Base-by-base conservation (phyloP, 1,139 yeast genomes). In the Debaryomyces fabryi region DNA sequence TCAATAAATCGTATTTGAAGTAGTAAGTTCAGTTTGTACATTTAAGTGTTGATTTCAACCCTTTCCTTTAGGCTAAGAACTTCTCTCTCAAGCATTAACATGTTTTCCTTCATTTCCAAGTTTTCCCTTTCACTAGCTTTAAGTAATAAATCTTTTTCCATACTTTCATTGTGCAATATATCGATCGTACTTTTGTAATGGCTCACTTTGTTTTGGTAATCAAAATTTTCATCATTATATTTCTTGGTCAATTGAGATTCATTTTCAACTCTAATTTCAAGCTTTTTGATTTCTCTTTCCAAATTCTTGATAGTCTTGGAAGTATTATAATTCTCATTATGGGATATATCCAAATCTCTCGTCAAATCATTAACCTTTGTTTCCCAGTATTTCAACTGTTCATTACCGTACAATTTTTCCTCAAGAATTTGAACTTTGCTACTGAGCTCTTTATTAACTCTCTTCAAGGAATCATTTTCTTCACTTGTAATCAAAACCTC, bases 11-110 rank as follows among this genome's bases (percentile, higher is more conserved):
- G 27, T 23, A 9, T 36, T 12, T 6, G 29, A 12, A 24, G 12
- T 9, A 24, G 3, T n/a, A 27, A 27, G 6, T 27, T 27, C 4
- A 27, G 5, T 27, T 12, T 12, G 12, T 6, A 27, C 30, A 13
- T 13, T 16, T 18, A 42, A 4, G 23, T 29, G 12, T 35, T 44
- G 13, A 59, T 49, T 12, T 69, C 69, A 23, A 69, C 52, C 48
- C 60, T 63, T 30, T 71, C 72, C 58, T 80, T 81, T 82, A 91
- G 83, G 50, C 82, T 84, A 44, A 80, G 74, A 15, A 86, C 67
- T 60, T 88, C 96, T 58, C 75, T 81, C 63, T 88, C 91, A 54
- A 86, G 63, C 49, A 78, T 68, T 50, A 83, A 64, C 46, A 81
- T 68, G 42, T 70, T 70, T 53, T 85, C 89, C 54, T 79, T 80